Conservation (phyloP, 1,284 basidiomycete genomes). For the Apiotrichum gracile region DNA sequence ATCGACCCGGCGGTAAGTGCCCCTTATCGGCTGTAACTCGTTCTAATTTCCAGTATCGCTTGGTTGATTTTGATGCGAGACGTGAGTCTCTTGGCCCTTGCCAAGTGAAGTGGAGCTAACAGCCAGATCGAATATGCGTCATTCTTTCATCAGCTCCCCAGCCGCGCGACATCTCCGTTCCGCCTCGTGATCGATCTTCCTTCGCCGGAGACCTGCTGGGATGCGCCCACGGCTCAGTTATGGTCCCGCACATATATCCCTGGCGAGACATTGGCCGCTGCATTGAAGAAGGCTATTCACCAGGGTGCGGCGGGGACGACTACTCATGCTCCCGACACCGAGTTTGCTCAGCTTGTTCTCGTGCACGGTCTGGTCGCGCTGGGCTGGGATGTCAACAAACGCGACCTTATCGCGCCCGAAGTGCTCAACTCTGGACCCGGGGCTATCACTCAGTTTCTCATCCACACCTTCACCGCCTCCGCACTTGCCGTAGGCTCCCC, state of each 20-base stretch:
- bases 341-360: slow-evolving; percentile 7
- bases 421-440: neutral
- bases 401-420: slow-evolving; percentile 6
- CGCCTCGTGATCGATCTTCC: slow-evolving; percentile 3
- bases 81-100: neutral
- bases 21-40: neutral
- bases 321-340: neutral
- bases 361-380: slow-evolving; percentile 2
- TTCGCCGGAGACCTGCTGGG: slow-evolving; percentile 4
- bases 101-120: too few relatives aligned
- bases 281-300: neutral
- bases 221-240: neutral
- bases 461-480: neutral
- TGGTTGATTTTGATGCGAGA: slow-evolving; percentile 9
- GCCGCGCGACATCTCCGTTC: slow-evolving; percentile 4
- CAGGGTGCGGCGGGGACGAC: neutral
- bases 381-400: slow-evolving; percentile 6
- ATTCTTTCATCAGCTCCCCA: slow-evolving; percentile 7
- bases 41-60: neutral
- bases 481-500: neutral
- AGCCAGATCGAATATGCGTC: slow-evolving; percentile 5
- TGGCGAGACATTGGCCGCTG: slow-evolving; percentile 7
- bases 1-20: slow-evolving; percentile 1
- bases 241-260: neutral
- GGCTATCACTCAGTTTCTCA: neutral